Evolutionary conservation across 768 basidiomycete genomes (phyloP).

Genomic region (Phylloporus arenicola): DNA sequence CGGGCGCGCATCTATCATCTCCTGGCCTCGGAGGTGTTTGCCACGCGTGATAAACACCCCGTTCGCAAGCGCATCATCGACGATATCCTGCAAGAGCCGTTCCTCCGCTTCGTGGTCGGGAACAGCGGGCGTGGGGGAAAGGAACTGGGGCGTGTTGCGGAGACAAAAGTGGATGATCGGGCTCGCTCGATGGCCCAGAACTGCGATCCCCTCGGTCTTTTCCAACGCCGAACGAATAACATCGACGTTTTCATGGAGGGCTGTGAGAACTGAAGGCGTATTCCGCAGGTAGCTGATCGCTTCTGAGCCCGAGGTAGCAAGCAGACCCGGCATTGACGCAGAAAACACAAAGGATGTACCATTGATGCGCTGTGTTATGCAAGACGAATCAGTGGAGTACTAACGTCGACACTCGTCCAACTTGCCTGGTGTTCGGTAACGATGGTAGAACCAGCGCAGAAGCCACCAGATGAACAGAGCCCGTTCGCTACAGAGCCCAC

Average conservation of each 20-base stretch:
- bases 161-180: slow-evolving; percentile 85
- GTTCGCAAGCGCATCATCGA: slow-evolving; percentile 77
- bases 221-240: slow-evolving; percentile 78
- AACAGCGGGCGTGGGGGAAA: slow-evolving; percentile 18
- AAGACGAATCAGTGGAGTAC: neutral
- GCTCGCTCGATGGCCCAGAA: slow-evolving; percentile 82
- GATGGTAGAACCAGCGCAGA: slow-evolving; percentile 83
- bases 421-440: slow-evolving; percentile 85
- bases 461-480: slow-evolving; percentile 82
- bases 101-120: slow-evolving; percentile 69
- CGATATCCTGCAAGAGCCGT: slow-evolving; percentile 79
- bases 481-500: slow-evolving; percentile 84
- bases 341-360: slow-evolving; percentile 95
- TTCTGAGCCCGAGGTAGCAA: slow-evolving; percentile 83
- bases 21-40: slow-evolving; percentile 77
- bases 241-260: slow-evolving; percentile 77
- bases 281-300: slow-evolving; percentile 75
- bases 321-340: slow-evolving; percentile 85
- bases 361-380: slow-evolving; percentile 75
- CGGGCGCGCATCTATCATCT: slow-evolving; percentile 74
- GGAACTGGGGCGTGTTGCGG: slow-evolving; percentile 30
- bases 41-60: slow-evolving; percentile 85
- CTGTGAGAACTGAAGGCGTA: slow-evolving; percentile 67
- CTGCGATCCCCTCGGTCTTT: slow-evolving; percentile 69
- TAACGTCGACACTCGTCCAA: neutral